Conservation (phyloP, 148 eudicot genomes). For the Hydrangea macrophylla region DNA sequence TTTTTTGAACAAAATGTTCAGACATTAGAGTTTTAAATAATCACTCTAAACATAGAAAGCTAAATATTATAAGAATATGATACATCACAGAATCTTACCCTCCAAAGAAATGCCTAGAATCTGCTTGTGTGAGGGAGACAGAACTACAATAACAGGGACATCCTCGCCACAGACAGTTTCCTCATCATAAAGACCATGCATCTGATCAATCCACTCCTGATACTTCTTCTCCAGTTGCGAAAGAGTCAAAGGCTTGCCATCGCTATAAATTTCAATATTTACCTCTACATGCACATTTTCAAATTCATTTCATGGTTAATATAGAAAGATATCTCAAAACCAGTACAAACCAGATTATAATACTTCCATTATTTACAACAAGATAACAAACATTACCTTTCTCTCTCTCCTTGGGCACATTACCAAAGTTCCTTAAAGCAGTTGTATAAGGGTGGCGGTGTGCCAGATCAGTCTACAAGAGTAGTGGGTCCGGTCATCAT, state of each 20-base stretch:
- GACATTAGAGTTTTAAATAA: not conserved
- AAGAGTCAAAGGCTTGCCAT: conserved; percentile 43
- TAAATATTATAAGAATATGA: too few species aligned
- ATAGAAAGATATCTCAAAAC: not conserved
- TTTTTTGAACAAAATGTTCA: not conserved
- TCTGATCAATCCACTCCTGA: conserved; percentile 55
- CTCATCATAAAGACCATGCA: conserved; percentile 66
- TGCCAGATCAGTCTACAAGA: conserved; percentile 64
- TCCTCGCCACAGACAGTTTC: conserved; percentile 52
- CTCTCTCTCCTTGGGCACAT: conserved; percentile 25
- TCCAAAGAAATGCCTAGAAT: conserved; percentile 44
- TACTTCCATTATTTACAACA: not conserved
- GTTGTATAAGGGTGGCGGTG: conserved; percentile 56
- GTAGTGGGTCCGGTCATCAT: conserved; percentile 3
- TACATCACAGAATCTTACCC: conserved; percentile 29
- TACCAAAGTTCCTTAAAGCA: conserved; percentile 67
- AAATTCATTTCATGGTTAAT: not conserved
- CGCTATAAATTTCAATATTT: conserved; percentile 27
- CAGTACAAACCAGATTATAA: not conserved
- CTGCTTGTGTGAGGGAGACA: conserved; percentile 39
- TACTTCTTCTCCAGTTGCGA: conserved; percentile 52
- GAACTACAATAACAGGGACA: conserved; percentile 39
- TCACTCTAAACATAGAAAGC: too few species aligned
- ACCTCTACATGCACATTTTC: conserved; percentile 31
- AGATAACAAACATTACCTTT: conserved; percentile 26